Evolutionary conservation across 306 rosid species (phyloP), one percentile per base, ranked within the genome.

Genomic region (Pterocarpus santalinus): DNA sequence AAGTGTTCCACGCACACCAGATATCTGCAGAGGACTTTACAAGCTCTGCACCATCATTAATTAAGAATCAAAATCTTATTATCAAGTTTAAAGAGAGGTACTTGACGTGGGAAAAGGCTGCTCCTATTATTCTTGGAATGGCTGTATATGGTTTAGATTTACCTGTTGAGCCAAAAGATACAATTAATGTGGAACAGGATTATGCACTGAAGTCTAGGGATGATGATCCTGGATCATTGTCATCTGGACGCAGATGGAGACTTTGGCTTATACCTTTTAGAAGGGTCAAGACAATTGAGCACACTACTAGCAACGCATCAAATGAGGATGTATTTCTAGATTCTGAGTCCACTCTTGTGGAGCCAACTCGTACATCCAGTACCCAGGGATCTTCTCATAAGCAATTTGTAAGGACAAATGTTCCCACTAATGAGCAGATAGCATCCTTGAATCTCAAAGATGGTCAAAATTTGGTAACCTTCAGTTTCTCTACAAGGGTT

Each of bases 371-470:
- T 53, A 72, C 89, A 35, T 66, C 85, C 32, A 74, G 83, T 35
- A 38, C 64, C 69, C 78, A 16, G 3, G 91, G 84, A 72, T 83
- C 91, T 80, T 88, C 94, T 73, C 85, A 22, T 73, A 96, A 89
- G 82, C 98, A 92, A 81, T 79, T 89, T 33, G 49, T 93, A 64
- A 90, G 97, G 89, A 96, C 99, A 62, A 96, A 93, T 90, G 89
- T 96, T 83, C 99, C 99, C 75, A 89, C 97, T 60, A 96, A 80
- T 62, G 95, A 92, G 88, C 98, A 96, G 92, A 92, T 96, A 87
- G 98, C 91, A 35, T 96, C 99, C 76, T 88, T 96, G 91, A 92
- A 94, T 86, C 94, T 96, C 56, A 88, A 88, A 85, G 99, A 96
- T 15, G 99, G 99, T 71, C 98, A 96, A 85, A 96, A 96, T 88